Percentiles rank a stretch among this genome's conserved stretches.
These are phyloP conservation scores for Mortierella claussenii DNA, from an alignment of 192 early-diverging fungal species.

Conservation along the genomic window DNA sequence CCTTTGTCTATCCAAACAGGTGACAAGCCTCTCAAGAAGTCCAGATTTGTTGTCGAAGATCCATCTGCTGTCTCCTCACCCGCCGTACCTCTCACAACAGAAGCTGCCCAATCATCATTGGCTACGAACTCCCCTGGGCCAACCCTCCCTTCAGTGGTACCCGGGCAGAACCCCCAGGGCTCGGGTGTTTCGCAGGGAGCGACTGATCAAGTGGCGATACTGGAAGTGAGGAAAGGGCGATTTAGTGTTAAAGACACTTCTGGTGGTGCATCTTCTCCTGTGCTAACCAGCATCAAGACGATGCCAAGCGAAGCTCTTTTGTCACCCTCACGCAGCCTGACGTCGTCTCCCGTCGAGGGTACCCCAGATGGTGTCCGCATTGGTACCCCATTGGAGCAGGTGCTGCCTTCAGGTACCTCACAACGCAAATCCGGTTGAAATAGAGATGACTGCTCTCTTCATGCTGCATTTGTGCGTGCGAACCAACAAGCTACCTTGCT, in stretches of 20 bases:
- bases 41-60: slow-evolving; percentile 55
- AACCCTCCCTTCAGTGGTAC: neutral
- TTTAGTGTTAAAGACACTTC: slow-evolving; percentile 72
- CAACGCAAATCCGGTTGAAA: too few species aligned
- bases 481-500: too few species aligned
- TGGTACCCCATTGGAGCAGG: slow-evolving; percentile 4
- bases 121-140: neutral
- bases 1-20: slow-evolving; percentile 4
- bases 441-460: too few species aligned
- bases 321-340: slow-evolving; percentile 34
- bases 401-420: neutral
- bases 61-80: slow-evolving; percentile 4
- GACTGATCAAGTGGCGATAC: neutral
- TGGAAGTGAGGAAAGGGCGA: slow-evolving; percentile 74
- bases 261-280: slow-evolving; percentile 10
- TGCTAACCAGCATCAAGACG: slow-evolving; percentile 17
- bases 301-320: slow-evolving; percentile 9
- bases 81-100: slow-evolving; percentile 3
- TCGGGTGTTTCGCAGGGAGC: slow-evolving; percentile 15
- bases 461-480: too few species aligned
- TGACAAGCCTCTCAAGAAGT: slow-evolving; percentile 54
- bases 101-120: neutral
- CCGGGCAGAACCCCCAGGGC: slow-evolving; percentile 27
- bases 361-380: slow-evolving; percentile 25
- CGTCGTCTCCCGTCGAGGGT: slow-evolving; percentile 44